These are phyloP conservation scores for Hyphodiscus hymeniophilus DNA, from an alignment of 495 filamentous ascomycete species.

Conservation along the genomic window DNA sequence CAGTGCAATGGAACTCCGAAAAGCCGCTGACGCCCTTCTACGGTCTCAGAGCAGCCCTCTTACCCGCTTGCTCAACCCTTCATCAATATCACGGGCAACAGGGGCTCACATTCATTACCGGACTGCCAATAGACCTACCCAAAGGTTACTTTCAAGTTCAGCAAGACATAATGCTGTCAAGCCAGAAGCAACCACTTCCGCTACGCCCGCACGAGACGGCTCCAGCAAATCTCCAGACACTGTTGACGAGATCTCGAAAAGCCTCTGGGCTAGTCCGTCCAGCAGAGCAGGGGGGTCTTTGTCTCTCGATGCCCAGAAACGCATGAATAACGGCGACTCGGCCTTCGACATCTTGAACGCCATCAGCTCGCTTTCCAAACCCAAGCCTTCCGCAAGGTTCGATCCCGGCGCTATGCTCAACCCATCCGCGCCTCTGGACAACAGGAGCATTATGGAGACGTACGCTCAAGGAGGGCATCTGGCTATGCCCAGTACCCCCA, in stretches of 20 bases:
- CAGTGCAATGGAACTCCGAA: constrained; percentile 32
- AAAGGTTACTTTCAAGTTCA: constrained; percentile 21
- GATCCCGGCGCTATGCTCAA: background rate
- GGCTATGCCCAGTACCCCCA: constrained; percentile 2
- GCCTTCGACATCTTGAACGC: constrained; percentile 1
- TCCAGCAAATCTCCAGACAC: background rate
- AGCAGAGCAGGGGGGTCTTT: background rate
- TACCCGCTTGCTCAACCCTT: constrained; percentile 22
- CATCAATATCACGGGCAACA: constrained; percentile 6
- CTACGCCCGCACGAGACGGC: constrained; percentile 17
- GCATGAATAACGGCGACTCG: constrained; percentile 2
- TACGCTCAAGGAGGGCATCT: background rate
- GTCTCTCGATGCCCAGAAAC: background rate
- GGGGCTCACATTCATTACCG: constrained; percentile 3
- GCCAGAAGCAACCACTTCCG: constrained; percentile 15
- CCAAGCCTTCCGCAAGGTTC: background rate
- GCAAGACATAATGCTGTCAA: background rate
- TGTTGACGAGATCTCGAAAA: no score
- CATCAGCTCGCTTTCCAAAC: background rate
- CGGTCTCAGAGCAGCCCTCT: constrained; percentile 22
- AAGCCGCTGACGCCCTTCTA: constrained; percentile 25
- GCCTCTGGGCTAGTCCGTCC: background rate
- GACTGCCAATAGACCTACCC: constrained; percentile 7
- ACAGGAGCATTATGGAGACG: background rate
- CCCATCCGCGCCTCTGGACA: no score